Percentiles rank a stretch among this genome's conserved stretches.
phyloP scores from a whole-genome alignment of 306 rosid genomes.

The Ormosia emarginata region DNA sequence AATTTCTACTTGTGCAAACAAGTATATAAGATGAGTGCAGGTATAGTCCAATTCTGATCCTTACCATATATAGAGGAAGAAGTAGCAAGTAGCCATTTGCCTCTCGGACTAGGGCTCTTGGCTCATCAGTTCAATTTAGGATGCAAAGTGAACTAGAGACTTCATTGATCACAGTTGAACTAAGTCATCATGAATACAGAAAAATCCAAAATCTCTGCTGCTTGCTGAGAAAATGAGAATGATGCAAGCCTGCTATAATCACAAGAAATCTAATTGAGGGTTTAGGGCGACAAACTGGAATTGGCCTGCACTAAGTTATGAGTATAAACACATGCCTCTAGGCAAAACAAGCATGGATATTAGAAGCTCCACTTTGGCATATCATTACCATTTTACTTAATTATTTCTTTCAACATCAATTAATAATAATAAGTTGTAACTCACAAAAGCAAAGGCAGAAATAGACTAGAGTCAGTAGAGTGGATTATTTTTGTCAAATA shows the following conservation, averaged over 20 bases:
- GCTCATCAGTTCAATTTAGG: neutral
- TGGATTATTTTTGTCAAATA: neutral
- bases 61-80: neutral
- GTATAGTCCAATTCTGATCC: too few relatives aligned
- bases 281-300: neutral
- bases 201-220: neutral
- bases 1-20: neutral
- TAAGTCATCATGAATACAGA: neutral
- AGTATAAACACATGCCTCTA: conserved; percentile 9
- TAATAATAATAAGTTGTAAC: neutral
- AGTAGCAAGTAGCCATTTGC: neutral
- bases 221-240: neutral
- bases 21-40: neutral
- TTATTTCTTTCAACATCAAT: neutral
- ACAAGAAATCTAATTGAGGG: neutral
- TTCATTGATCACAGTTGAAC: neutral
- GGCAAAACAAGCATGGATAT: conserved; percentile 10
- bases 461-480: neutral
- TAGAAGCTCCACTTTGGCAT: conserved; percentile 19
- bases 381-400: conserved; percentile 17
- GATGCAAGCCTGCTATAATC: neutral
- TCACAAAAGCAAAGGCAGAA: neutral
- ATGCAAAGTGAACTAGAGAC: neutral
- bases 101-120: neutral
- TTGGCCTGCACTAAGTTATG: conserved; percentile 6